These are phyloP conservation scores for Agrocybe chaxingu DNA, from an alignment of 768 basidiomycete genomes.

Conservation along the genomic window DNA sequence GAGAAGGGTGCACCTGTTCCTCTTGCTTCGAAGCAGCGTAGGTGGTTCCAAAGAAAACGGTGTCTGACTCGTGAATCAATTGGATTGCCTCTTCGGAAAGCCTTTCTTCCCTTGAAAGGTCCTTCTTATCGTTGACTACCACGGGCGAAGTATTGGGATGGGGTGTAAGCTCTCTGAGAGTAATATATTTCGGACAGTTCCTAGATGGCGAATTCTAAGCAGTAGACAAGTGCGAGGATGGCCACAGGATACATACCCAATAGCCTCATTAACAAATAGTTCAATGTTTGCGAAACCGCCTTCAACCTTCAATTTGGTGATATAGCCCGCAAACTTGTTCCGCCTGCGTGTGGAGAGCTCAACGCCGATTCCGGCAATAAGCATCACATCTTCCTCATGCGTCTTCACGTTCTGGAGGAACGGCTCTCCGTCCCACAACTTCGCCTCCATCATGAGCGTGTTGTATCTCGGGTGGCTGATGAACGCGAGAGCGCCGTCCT, in stretches of 20 bases:
- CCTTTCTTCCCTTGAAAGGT: constrained; percentile 32
- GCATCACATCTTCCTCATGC: constrained; percentile 20
- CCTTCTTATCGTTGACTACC: constrained; percentile 29
- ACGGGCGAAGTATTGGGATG: constrained; percentile 34
- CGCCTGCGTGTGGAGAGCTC: constrained; percentile 54
- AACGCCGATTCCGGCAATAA: constrained; percentile 58
- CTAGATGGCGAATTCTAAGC: constrained; percentile 24
- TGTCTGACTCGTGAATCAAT: constrained; percentile 49
- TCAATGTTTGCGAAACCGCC: constrained; percentile 32
- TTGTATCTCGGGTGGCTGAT: constrained; percentile 31
- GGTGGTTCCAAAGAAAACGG: constrained; percentile 52
- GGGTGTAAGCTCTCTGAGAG: constrained; percentile 47
- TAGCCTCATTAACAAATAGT: constrained; percentile 48
- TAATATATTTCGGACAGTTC: constrained; percentile 73
- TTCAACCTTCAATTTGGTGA: constrained; percentile 28
- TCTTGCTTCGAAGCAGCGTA: constrained; percentile 41
- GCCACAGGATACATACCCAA: constrained; percentile 41
- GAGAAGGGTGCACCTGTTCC: constrained; percentile 43
- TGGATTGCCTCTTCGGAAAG: constrained; percentile 48
- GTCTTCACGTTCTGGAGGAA: constrained; percentile 32
- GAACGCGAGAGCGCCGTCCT: constrained; percentile 45
- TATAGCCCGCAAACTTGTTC: constrained; percentile 58
- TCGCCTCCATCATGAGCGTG: constrained; percentile 35
- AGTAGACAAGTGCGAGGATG: background rate
- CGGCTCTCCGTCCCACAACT: constrained; percentile 56